Evolutionary conservation across 73 alveolate species (phyloP), one percentile per base, ranked within the genome.

Genomic region (Tetrahymena borealis): DNA sequence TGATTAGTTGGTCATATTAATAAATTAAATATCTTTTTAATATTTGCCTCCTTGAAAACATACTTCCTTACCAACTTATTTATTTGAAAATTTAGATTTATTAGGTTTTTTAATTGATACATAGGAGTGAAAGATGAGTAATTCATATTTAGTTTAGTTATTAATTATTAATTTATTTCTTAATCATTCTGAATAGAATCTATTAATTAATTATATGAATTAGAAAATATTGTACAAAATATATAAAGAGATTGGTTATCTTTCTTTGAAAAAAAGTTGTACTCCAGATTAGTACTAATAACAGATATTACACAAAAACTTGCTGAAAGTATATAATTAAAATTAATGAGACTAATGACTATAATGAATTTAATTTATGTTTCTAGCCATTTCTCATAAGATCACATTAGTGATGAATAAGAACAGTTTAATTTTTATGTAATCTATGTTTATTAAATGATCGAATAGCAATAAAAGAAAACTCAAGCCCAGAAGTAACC

Each of bases 401-500:
- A 24, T 24, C n/a, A 35, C 85, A 24, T 60, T 60, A 24, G 28
- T 24, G 85, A 60, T 60, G 28, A 60, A 60, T 60, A 60, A 60
- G 28, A 24, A 60, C 85, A 60, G 85, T 35, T 60, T 24, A 60
- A 60, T 60, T 60, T 60, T 60, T 60, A 60, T 60, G 85, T 60
- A 60, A 35, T 60, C n/a, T 35, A 60, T 24, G 85, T 60, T 60
- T 60, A 18, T 24, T 60, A 60, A 24, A 60, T 60, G 85, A 60
- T 60, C 28, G n/a, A 60, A 24, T 60, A 60, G 85, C 85, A 24
- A 20, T 60, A 6, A 24, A 24, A 18, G 85, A 60, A 60, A n/a
- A 60, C 38, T 93, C 95, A 93, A 32, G 95, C 95, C 95, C 95
- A 93, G 78, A 93, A 78, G 77, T 79, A 60, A 85, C 95, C 95